A percentile compares a stretch with the other conserved stretches of the same genome.
These are phyloP conservation scores for Penicillium italicum DNA, from an alignment of 2,329 filamentous ascomycete species.

Conservation along the genomic window DNA sequence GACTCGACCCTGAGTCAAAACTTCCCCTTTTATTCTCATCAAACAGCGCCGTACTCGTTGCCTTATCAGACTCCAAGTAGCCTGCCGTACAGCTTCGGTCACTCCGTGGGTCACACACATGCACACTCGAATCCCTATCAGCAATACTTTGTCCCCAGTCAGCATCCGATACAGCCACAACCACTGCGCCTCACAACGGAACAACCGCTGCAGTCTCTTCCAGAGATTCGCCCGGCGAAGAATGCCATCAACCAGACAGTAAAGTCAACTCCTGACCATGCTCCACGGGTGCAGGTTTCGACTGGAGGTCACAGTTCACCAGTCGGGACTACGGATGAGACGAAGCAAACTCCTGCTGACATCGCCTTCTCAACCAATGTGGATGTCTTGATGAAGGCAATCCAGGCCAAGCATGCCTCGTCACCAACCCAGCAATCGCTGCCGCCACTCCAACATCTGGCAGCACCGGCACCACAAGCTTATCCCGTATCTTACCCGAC, in stretches of 20 bases:
- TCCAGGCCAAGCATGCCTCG: constrained; percentile 61
- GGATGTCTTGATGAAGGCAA: constrained; percentile 82
- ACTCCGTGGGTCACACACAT: constrained; percentile 32
- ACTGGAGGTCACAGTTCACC: background rate
- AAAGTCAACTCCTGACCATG: constrained; percentile 15
- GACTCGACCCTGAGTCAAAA: constrained; percentile 32
- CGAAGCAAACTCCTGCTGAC: constrained; percentile 36
- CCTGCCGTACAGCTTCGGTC: constrained; percentile 32
- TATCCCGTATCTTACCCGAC: constrained; percentile 24
- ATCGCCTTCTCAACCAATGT: constrained; percentile 74
- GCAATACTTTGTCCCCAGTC: constrained; percentile 34
- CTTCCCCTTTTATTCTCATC: constrained; percentile 39
- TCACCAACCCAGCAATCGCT: constrained; percentile 31
- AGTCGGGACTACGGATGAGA: background rate
- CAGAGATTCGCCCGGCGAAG: constrained; percentile 38
- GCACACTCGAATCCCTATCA: constrained; percentile 32
- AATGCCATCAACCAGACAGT: constrained; percentile 33
- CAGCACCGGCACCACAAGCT: constrained; percentile 22
- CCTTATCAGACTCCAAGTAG: constrained; percentile 34
- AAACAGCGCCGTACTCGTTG: constrained; percentile 35
- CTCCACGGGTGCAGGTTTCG: background rate
- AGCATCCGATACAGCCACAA: constrained; percentile 25
- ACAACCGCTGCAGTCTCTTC: constrained; percentile 34
- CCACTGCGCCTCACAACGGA: constrained; percentile 31
- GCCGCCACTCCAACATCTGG: constrained; percentile 36